Conservation (phyloP, 768 basidiomycete species). For the Rhodocollybia butyracea region DNA sequence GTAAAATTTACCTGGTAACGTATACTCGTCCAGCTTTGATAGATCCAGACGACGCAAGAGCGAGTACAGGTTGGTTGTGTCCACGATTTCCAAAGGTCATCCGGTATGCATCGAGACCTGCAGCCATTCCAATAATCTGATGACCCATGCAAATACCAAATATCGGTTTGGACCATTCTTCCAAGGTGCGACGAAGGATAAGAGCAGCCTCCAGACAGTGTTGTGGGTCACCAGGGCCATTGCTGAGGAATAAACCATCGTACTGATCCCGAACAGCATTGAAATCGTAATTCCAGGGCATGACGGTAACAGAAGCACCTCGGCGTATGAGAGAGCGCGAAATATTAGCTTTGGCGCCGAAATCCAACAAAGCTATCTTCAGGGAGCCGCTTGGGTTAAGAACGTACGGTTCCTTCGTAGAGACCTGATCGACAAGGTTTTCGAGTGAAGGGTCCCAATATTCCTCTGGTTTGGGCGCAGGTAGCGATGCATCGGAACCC, state of each 20-base stretch:
- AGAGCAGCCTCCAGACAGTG: conserved; percentile 85
- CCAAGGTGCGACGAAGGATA: conserved; percentile 75
- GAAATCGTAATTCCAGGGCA: conserved; percentile 98
- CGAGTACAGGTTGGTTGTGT: conserved; percentile 97
- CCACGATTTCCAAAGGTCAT: conserved; percentile 99
- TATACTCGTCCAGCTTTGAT: conserved; percentile 96
- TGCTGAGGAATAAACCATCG: conserved; percentile 94
- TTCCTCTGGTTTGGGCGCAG: conserved; percentile 60
- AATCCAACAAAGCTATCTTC: conserved; percentile 94
- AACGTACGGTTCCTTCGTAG: conserved; percentile 78
- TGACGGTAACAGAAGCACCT: conserved; percentile 88
- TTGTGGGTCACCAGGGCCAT: conserved; percentile 93
- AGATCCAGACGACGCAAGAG: conserved; percentile 88
- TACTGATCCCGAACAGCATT: conserved; percentile 85
- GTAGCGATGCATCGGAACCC: conserved; percentile 63
- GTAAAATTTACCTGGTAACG: conserved; percentile 74
- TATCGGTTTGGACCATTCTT: conserved; percentile 90
- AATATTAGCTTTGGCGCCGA: conserved; percentile 98
- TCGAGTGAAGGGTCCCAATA: conserved; percentile 93
- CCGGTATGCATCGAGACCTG: conserved; percentile 92
- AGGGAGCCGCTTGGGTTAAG: conserved; percentile 86
- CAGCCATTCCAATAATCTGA: conserved; percentile 96
- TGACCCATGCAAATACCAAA: conserved; percentile 99
- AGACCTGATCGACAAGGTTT: conserved; percentile 93
- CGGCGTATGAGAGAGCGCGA: conserved; percentile 88